Evolutionary conservation across 768 basidiomycete genomes (phyloP).

Genomic region (Candolleomyces eurysporus): DNA sequence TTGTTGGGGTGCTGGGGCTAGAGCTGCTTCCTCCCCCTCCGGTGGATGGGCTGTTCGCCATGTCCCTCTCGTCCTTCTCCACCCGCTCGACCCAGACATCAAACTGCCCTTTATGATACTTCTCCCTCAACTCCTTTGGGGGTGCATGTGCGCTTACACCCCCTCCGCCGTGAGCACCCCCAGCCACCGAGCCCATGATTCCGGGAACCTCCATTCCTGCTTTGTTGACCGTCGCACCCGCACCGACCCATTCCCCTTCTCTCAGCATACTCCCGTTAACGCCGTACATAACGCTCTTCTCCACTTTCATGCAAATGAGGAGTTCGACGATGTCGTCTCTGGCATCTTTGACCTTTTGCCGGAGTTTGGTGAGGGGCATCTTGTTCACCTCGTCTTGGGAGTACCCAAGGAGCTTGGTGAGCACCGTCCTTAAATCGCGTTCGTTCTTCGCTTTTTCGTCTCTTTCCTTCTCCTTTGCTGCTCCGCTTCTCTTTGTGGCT

Average conservation of each 20-base stretch:
- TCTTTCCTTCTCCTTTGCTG: neutral
- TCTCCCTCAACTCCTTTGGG: slow-evolving; percentile 1
- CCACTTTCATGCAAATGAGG: neutral
- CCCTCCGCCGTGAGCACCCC: neutral
- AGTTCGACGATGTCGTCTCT: neutral
- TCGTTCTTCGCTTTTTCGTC: neutral
- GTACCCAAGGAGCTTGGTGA: neutral
- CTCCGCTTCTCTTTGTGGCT: neutral
- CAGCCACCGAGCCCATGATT: neutral
- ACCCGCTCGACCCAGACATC: neutral
- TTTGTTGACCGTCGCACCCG: neutral
- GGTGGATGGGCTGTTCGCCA: neutral
- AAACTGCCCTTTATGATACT: slow-evolving; percentile 1
- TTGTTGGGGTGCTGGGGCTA: neutral
- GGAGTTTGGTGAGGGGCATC: neutral
- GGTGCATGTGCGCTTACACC: neutral
- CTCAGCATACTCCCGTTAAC: neutral
- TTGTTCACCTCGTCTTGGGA: neutral
- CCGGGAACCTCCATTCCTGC: neutral
- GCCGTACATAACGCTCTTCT: neutral
- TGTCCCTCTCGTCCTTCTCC: neutral
- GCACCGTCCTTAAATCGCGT: neutral
- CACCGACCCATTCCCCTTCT: slow-evolving; percentile 1
- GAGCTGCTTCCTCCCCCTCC: neutral
- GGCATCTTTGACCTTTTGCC: neutral